Conservation (phyloP, 768 basidiomycete species). For the Clathrus columnatus region DNA sequence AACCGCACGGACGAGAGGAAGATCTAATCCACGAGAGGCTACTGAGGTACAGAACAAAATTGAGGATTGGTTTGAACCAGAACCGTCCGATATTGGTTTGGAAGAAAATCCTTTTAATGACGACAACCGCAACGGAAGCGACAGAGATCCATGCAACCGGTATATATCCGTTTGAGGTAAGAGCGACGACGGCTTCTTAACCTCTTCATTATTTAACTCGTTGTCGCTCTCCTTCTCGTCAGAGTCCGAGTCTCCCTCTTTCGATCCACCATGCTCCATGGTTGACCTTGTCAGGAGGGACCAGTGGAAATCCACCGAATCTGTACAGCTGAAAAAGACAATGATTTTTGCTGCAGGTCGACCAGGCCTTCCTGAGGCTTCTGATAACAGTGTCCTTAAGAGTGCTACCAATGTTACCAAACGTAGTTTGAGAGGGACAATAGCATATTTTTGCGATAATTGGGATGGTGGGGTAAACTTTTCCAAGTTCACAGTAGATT, state of each 20-base stretch:
- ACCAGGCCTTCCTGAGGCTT: slow-evolving; percentile 36
- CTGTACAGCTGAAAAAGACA: slow-evolving; percentile 94
- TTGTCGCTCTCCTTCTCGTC: slow-evolving; percentile 21
- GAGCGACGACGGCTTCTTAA: slow-evolving; percentile 61
- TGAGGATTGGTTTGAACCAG: slow-evolving; percentile 36
- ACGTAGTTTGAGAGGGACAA: slow-evolving; percentile 90
- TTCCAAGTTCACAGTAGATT: slow-evolving; percentile 22
- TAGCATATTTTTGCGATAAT: slow-evolving; percentile 80
- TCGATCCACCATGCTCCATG: slow-evolving; percentile 42
- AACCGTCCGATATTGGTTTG: slow-evolving; percentile 19
- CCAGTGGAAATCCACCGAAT: slow-evolving; percentile 98
- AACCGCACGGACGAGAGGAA: slow-evolving; percentile 89
- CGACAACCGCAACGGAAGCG: slow-evolving; percentile 67
- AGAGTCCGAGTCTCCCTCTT: slow-evolving; percentile 18
- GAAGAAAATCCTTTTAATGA: slow-evolving; percentile 80
- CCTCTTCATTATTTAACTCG: slow-evolving; percentile 24
- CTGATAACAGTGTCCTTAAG: slow-evolving; percentile 68
- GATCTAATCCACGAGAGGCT: slow-evolving; percentile 94
- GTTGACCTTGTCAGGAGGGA: slow-evolving; percentile 60
- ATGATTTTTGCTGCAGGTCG: slow-evolving; percentile 60
- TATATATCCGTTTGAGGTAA: slow-evolving; percentile 77
- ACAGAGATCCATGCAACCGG: slow-evolving; percentile 88
- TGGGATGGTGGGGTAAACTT: slow-evolving; percentile 93
- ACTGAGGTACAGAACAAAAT: slow-evolving; percentile 94
- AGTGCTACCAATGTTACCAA: slow-evolving; percentile 85